phyloP scores from a whole-genome alignment of 441 rosid genomes.

The Sinapis alba region DNA sequence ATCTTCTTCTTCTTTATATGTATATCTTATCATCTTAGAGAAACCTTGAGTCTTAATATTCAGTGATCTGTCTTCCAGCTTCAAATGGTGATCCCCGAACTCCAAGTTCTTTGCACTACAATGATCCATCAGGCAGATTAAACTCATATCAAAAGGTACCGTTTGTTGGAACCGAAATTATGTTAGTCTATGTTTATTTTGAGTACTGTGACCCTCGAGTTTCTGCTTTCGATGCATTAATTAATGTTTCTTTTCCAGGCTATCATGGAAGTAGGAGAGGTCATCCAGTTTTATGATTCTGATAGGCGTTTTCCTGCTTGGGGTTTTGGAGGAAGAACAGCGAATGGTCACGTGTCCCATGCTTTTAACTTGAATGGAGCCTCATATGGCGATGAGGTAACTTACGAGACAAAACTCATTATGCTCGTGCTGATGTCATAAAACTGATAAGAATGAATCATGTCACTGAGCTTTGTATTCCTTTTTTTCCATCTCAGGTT shows the following conservation, averaged over 20 bases:
- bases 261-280: slow-evolving; percentile 83
- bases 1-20: slow-evolving; percentile 16
- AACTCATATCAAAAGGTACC: slow-evolving; percentile 84
- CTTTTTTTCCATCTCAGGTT: slow-evolving; percentile 46
- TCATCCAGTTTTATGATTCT: slow-evolving; percentile 80
- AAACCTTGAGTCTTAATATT: not conserved
- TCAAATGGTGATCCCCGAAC: slow-evolving; percentile 78
- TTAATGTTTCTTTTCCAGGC: slow-evolving; percentile 56
- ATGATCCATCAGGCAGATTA: slow-evolving; percentile 71
- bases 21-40: slow-evolving; percentile 2
- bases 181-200: not conserved
- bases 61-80: slow-evolving; percentile 46
- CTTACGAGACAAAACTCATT: slow-evolving; percentile 2
- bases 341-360: slow-evolving; percentile 63
- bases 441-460: not conserved
- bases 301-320: slow-evolving; percentile 78
- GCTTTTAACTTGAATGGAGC: slow-evolving; percentile 79
- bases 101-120: slow-evolving; percentile 75
- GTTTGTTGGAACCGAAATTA: not conserved
- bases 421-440: not conserved
- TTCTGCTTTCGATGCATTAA: not conserved
- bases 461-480: slow-evolving; percentile 2
- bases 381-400: slow-evolving; percentile 59
- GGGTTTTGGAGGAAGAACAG: slow-evolving; percentile 87
- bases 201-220: not conserved